phyloP scores from a whole-genome alignment of 768 basidiomycete species.

The Panus rudis region DNA sequence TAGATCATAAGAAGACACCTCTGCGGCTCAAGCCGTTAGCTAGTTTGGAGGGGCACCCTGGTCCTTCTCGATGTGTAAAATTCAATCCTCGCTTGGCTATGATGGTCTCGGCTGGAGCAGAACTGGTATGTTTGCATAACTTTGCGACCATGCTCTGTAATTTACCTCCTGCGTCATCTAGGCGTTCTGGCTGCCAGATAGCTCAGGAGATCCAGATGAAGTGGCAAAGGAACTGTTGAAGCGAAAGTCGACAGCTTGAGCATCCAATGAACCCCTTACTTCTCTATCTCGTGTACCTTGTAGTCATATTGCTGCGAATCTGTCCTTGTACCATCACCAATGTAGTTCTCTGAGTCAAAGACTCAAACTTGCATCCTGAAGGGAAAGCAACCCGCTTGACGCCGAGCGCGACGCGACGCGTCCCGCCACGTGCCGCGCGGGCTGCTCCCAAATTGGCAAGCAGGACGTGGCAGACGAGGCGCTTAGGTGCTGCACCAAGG shows the following conservation, averaged over 20 bases:
- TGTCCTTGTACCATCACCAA: too few relatives aligned
- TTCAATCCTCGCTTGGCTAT: conserved; percentile 89
- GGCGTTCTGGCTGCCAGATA: conserved; percentile 67
- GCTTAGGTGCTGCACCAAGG: too few relatives aligned
- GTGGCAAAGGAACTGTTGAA: conserved; percentile 63
- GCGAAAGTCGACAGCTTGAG: conserved; percentile 26
- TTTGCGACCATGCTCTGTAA: conserved; percentile 4
- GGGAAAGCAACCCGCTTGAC: too few relatives aligned
- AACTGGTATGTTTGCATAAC: conserved; percentile 50
- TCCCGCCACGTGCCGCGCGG: too few relatives aligned
- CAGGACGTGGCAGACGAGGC: too few relatives aligned
- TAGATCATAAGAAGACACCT: conserved; percentile 50
- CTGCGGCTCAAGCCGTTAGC: conserved; percentile 42
- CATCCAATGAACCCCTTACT: too few relatives aligned
- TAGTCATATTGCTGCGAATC: too few relatives aligned
- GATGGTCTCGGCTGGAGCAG: conserved; percentile 79
- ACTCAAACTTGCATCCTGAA: too few relatives aligned
- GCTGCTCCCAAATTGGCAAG: too few relatives aligned
- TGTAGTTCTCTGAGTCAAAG: too few relatives aligned
- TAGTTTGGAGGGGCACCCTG: conserved; percentile 71
- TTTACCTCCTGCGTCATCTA: conserved; percentile 16
- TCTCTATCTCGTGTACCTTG: too few relatives aligned
- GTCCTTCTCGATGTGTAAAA: conserved; percentile 76
- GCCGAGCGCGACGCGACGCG: too few relatives aligned
- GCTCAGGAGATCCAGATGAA: conserved; percentile 60